Evolutionary conservation across 1,139 yeast species (phyloP), one percentile per base, ranked within the genome.

Genomic region (Candida freyschussii): DNA sequence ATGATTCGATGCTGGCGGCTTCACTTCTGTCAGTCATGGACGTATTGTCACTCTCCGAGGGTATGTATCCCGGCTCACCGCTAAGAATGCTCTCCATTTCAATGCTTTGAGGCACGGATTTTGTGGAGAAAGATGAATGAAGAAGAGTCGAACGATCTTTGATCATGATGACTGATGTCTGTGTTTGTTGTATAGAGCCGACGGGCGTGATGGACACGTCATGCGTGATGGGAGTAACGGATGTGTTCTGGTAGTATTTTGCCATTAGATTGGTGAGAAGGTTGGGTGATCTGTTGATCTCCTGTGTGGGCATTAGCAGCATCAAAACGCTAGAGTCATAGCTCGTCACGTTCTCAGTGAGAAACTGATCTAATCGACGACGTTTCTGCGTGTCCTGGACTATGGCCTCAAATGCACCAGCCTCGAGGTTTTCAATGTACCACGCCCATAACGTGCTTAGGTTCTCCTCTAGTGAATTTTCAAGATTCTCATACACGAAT

Each of bases 381-480:
- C 40, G 29, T 6, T 34, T 33, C 25, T 27, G 19, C 11, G 39
- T 40, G 24, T 40, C 40, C 11, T 33, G 30, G 16, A 31, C 41
- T 10, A 42, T 41, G 26, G 27, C 21, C 27, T 42, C 46, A 26
- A 42, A 42, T 14, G 26, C 37, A 1, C 46, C 46, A 2, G 37
- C 22, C 29, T 38, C 43, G 9, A 42, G 33, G 9, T 35, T 21
- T 8, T 31, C 31, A 6, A 39, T 33, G 29, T 42, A 40, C 46
- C 46, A 40, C n/a, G 34, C 32, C 46, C 46, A 40, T 19, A 40
- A 34, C 26, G 17, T 26, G n/a, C 40, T 27, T 17, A 29, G 38
- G 21, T 22, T 29, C 24, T 42, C 43, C 26, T 42, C 44, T 13
- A 30, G 25, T 9, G 32, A 26, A 3, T 28, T n/a, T 18, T 40